Conservation (phyloP, 2,329 filamentous ascomycete species). For the Pyricularia sp. region DNA sequence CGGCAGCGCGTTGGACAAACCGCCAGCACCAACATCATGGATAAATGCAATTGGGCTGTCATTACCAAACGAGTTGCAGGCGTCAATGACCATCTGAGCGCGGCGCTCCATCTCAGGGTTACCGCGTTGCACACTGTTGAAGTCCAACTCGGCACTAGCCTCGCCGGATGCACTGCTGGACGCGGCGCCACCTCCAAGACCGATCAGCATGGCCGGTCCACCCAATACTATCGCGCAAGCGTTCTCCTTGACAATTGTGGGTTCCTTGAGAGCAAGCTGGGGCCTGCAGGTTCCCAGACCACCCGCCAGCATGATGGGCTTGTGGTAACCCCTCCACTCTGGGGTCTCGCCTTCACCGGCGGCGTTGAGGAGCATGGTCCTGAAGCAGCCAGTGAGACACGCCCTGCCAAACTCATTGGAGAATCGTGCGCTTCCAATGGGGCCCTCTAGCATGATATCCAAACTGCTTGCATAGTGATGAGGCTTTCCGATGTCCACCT, state of each 20-base stretch:
- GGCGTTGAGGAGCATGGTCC: constrained; percentile 71
- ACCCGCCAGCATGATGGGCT: constrained; percentile 97
- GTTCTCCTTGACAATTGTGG: constrained; percentile 70
- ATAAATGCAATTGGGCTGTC: constrained; percentile 93
- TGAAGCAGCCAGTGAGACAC: constrained; percentile 80
- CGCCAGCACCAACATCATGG: constrained; percentile 93
- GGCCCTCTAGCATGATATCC: constrained; percentile 96
- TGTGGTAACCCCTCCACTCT: constrained; percentile 87
- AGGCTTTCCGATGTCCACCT: constrained; percentile 81
- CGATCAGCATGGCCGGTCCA: constrained; percentile 95
- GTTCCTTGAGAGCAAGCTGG: constrained; percentile 80
- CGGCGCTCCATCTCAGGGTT: constrained; percentile 94
- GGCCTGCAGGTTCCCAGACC: constrained; percentile 89
- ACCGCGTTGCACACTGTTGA: constrained; percentile 92
- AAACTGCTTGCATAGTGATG: constrained; percentile 87
- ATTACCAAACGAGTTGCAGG: constrained; percentile 74
- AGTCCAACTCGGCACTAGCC: constrained; percentile 85
- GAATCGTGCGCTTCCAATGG: constrained; percentile 88
- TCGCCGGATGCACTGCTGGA: constrained; percentile 85
- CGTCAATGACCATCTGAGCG: constrained; percentile 97
- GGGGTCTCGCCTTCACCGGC: constrained; percentile 38
- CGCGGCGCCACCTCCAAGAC: constrained; percentile 87
- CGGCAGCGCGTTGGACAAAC: constrained; percentile 65
- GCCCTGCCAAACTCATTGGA: constrained; percentile 97
- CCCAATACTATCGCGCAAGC: constrained; percentile 88